Evolutionary conservation across 139 green algal genomes (phyloP).

Genomic region (Coelastrella sp.): DNA sequence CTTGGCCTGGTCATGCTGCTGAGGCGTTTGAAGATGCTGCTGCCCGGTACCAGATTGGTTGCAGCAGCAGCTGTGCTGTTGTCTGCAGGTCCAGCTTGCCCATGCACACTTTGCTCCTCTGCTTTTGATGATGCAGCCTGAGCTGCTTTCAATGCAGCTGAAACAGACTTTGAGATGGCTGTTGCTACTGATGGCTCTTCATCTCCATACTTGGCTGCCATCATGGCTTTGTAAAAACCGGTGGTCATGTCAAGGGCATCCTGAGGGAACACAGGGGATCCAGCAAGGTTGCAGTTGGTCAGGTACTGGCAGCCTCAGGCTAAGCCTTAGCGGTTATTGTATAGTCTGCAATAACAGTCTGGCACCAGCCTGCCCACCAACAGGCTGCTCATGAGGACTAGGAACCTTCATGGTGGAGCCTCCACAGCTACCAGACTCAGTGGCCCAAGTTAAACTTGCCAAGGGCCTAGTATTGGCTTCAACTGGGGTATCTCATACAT

Average conservation of each 20-base stretch:
- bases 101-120: neutral
- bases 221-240: neutral
- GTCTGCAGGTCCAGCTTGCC: neutral
- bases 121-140: neutral
- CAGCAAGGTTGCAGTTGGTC: too few species aligned
- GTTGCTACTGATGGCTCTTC: neutral
- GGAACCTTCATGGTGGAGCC: too few species aligned
- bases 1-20: neutral
- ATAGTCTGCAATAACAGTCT: too few species aligned
- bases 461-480: too few species aligned
- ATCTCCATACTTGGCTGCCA: constrained; percentile 26
- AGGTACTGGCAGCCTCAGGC: too few species aligned
- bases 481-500: too few species aligned
- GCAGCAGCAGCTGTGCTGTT: neutral
- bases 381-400: too few species aligned
- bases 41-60: neutral
- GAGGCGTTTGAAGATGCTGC: neutral
- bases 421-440: too few species aligned
- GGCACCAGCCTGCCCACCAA: too few species aligned
- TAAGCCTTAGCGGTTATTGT: too few species aligned
- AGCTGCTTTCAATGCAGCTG: neutral
- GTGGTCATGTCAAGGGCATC: constrained; percentile 1
- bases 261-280: neutral
- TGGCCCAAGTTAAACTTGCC: too few species aligned
- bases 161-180: neutral